Conservation (phyloP, 2,329 filamentous ascomycete species). For the Didymella pomorum region DNA sequence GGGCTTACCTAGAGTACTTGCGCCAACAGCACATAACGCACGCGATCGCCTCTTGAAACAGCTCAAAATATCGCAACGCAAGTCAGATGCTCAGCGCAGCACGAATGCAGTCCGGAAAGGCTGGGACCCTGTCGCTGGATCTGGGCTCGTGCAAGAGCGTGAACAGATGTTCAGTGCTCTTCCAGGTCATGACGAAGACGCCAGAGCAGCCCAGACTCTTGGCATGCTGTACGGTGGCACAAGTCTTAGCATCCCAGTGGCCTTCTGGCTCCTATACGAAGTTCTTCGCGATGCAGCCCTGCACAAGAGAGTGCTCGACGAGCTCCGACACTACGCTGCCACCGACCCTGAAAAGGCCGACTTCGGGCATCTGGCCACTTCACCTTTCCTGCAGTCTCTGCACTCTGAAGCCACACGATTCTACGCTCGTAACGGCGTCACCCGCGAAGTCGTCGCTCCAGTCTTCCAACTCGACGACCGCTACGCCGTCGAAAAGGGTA, state of each 20-base stretch:
- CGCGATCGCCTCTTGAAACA: conserved; percentile 24
- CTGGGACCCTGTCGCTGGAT: conserved; percentile 26
- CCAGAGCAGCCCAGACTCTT: conserved; percentile 23
- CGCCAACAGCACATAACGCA: conserved; percentile 20
- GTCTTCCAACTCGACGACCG: conserved; percentile 22
- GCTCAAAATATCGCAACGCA: no score
- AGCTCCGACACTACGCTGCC: no score
- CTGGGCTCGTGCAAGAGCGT: conserved; percentile 25
- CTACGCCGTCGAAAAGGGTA: conserved; percentile 23
- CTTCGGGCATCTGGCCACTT: conserved; percentile 20
- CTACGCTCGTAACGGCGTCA: no score
- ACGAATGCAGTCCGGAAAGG: no score
- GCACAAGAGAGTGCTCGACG: neutral
- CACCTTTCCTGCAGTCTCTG: conserved; percentile 28
- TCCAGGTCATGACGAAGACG: no score
- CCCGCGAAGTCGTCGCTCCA: conserved; percentile 9
- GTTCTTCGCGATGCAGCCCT: conserved; percentile 4
- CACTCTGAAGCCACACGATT: conserved; percentile 21
- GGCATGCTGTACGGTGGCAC: conserved; percentile 28
- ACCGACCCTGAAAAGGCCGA: neutral
- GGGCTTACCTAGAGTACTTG: conserved; percentile 24
- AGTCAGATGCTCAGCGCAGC: no score
- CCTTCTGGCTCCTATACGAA: conserved; percentile 32
- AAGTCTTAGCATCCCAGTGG: conserved; percentile 22
- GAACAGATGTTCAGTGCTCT: conserved; percentile 16